Base-by-base conservation (phyloP, 306 rosid species). In the Ziziphus jujuba region DNA sequence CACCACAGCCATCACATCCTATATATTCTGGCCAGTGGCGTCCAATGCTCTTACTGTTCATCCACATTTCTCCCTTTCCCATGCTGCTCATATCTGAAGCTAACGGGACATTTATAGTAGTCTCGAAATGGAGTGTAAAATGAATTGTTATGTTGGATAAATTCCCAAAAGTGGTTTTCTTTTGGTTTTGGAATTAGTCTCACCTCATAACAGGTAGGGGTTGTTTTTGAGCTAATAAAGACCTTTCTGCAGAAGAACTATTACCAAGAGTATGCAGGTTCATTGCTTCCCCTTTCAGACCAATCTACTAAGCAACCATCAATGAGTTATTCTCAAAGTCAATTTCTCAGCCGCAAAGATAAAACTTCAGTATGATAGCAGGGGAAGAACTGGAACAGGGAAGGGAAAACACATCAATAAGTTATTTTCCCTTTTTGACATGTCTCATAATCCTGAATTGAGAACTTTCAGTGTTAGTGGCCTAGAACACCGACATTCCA, bases 121-220 rank as follows among this genome's bases (percentile, higher is more conserved):
- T 75, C 98, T 91, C 81, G 54, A 75, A 35, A 81, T 67, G 70
- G 43, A 74, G 36, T 38, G 48, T 34, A 4, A 75, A 69, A 36
- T 36, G 35, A 69, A 14, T 43, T 6, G 50, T 12, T 20, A 49
- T 34, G 13, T 34, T 71, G 59, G 35, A 57, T 35, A 54, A 73
- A 45, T 16, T 14, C 33, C 45, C 49, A n/a, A 2, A 17, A 45
- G 70, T 10, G 44, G 65, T 38, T 9, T 17, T 60, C 44, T n/a
- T n/a, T 38, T 23, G 76, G 47, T 44, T 47, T 51, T 67, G 35
- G 23, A 64, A 60, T 47, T 20, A 47, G n/a, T n/a, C 49, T 72
- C 75, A 91, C 98, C 97, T 88, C 90, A 89, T 93, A 93, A 97
- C 99, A 93, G 75, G 96, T 85, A 90, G 78, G 28, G 95, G 92